Conservation (phyloP, 768 basidiomycete species). For the Cytidiella melzeri region DNA sequence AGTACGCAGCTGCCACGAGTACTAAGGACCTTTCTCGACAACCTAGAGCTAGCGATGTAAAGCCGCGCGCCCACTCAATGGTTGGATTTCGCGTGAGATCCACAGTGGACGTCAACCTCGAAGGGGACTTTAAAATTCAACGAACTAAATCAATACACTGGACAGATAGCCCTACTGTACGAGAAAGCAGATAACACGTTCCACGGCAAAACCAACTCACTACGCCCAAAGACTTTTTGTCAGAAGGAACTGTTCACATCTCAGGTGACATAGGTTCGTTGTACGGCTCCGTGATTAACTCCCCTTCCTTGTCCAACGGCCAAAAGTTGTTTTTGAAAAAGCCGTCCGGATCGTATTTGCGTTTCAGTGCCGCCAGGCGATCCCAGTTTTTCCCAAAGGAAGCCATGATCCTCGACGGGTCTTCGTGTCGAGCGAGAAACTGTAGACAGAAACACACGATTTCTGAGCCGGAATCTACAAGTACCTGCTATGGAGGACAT, state of each 20-base stretch:
- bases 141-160: too few species aligned
- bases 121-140: too few species aligned
- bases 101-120: too few species aligned
- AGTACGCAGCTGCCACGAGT: too few species aligned
- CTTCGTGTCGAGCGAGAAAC: constrained; percentile 74
- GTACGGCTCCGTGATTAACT: constrained; percentile 45
- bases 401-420: constrained; percentile 51
- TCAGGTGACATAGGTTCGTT: constrained; percentile 48
- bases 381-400: constrained; percentile 75
- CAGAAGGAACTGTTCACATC: constrained; percentile 2
- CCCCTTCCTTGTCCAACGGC: constrained; percentile 59
- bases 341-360: constrained; percentile 67
- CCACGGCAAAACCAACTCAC: too few species aligned
- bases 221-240: too few species aligned
- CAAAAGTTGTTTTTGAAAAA: constrained; percentile 77
- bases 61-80: too few species aligned
- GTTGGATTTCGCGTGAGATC: too few species aligned
- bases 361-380: constrained; percentile 65
- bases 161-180: too few species aligned
- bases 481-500: constrained; percentile 26
- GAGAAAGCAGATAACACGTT: too few species aligned
- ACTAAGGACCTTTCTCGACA: too few species aligned
- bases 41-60: too few species aligned
- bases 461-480: not conserved
- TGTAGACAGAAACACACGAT: constrained; percentile 28